phyloP scores from a whole-genome alignment of 2,329 filamentous ascomycete species.

The Lachnellula occidentalis region DNA sequence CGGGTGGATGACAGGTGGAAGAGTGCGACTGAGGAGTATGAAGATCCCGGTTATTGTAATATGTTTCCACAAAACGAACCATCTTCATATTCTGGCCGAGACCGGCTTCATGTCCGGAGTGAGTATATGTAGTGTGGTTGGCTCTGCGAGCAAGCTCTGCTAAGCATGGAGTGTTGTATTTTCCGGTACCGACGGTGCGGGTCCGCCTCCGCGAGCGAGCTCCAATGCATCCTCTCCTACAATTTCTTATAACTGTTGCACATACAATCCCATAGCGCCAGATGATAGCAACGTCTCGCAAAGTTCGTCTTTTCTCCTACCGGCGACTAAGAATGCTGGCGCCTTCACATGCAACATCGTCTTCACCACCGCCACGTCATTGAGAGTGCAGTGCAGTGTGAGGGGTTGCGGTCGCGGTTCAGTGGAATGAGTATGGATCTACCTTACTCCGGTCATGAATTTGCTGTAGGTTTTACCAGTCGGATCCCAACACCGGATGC shows the following conservation, averaged over 20 bases:
- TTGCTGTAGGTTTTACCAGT: conserved; percentile 5
- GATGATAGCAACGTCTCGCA: conserved; percentile 6
- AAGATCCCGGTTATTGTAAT: neutral
- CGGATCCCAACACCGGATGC: conserved; percentile 1
- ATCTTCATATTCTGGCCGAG: neutral
- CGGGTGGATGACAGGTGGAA: neutral
- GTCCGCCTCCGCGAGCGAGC: neutral
- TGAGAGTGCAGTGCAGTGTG: neutral
- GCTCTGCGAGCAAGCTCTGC: no score
- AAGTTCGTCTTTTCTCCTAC: neutral
- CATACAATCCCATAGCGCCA: neutral
- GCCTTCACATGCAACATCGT: neutral
- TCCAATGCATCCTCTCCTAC: conserved; percentile 13
- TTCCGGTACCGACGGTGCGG: neutral
- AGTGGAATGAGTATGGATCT: conserved; percentile 15
- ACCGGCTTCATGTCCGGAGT: no score
- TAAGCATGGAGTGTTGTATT: no score
- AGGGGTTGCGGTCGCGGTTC: conserved; percentile 11
- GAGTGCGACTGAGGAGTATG: neutral
- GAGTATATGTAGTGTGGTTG: no score
- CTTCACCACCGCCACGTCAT: neutral
- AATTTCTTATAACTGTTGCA: conserved; percentile 14
- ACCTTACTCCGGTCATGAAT: neutral
- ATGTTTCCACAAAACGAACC: neutral
- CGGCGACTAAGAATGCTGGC: neutral